These are phyloP conservation scores for Lycium ferocissimum DNA, from an alignment of 257 asterid genomes.

Conservation along the genomic window DNA sequence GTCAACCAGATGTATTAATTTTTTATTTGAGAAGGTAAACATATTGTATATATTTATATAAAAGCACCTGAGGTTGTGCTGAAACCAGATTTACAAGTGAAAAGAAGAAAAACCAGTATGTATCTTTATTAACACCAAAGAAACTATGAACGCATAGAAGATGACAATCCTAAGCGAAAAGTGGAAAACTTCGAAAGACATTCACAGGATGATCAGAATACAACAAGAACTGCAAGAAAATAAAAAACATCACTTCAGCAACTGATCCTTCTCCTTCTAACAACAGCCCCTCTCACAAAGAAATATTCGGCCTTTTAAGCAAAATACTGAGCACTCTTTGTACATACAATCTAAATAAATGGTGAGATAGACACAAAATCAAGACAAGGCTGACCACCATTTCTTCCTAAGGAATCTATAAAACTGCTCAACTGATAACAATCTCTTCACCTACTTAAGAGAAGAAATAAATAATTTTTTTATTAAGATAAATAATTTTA, in stretches of 20 bases:
- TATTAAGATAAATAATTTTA: background rate
- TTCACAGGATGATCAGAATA: background rate
- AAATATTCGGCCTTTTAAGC: background rate
- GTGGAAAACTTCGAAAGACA: background rate
- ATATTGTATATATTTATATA: no score
- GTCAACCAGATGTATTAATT: background rate
- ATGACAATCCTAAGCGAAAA: background rate
- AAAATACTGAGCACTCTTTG: background rate
- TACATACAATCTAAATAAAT: slow-evolving; percentile 6
- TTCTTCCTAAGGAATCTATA: background rate
- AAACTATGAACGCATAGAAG: background rate
- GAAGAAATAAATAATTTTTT: background rate
- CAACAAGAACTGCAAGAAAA: background rate
- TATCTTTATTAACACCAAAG: background rate
- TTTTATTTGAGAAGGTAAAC: no score
- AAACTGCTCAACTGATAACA: background rate
- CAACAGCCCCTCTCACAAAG: background rate
- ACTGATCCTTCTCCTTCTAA: background rate
- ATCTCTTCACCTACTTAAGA: background rate
- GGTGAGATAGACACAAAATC: slow-evolving; percentile 14
- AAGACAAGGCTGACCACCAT: background rate
- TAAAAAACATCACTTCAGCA: background rate
- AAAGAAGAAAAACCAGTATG: no score
- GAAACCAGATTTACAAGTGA: no score
- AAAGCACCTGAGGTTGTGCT: no score